Percentiles rank a stretch among this genome's conserved stretches.
These are phyloP conservation scores for Aspergillus persii DNA, from an alignment of 2,329 filamentous ascomycete species.

Conservation along the genomic window DNA sequence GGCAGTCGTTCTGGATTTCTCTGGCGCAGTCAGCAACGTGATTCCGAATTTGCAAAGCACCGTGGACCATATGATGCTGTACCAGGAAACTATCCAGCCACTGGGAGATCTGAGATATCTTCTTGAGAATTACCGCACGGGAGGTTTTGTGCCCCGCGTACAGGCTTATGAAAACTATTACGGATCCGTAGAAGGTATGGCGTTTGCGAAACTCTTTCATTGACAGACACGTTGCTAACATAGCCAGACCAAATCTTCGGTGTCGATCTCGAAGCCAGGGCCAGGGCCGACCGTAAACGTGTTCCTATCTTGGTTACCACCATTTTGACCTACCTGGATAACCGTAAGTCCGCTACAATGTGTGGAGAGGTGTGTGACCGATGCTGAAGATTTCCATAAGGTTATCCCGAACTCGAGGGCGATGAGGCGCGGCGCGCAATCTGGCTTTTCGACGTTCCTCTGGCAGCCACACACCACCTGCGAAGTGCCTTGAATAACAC, in stretches of 20 bases:
- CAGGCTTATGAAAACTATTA: constrained; percentile 98
- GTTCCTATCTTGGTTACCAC: constrained; percentile 91
- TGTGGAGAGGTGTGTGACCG: neutral
- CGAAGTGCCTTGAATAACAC: constrained; percentile 83
- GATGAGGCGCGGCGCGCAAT: constrained; percentile 89
- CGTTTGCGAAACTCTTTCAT: constrained; percentile 4
- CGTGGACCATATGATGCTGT: constrained; percentile 98
- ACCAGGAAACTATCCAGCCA: constrained; percentile 98
- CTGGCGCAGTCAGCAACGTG: constrained; percentile 94
- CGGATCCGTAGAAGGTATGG: constrained; percentile 77
- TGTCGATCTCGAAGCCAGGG: constrained; percentile 93
- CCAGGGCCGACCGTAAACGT: constrained; percentile 89
- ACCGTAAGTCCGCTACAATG: constrained; percentile 52
- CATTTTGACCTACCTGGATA: constrained; percentile 90
- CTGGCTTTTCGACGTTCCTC: constrained; percentile 89
- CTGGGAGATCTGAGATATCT: constrained; percentile 86
- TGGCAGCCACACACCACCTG: constrained; percentile 80
- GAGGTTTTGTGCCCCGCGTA: constrained; percentile 85
- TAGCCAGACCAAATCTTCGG: constrained; percentile 84
- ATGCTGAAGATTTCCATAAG: constrained; percentile 27
- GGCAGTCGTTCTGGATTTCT: constrained; percentile 95
- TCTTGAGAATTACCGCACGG: constrained; percentile 94
- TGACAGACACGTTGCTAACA: constrained; percentile 11
- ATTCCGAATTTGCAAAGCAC: constrained; percentile 94
- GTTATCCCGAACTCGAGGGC: constrained; percentile 95